Evolutionary conservation across 371 early-diverging fungal species (phyloP), one percentile per base, ranked within the genome.

Genomic region (Gilbertella persicaria): DNA sequence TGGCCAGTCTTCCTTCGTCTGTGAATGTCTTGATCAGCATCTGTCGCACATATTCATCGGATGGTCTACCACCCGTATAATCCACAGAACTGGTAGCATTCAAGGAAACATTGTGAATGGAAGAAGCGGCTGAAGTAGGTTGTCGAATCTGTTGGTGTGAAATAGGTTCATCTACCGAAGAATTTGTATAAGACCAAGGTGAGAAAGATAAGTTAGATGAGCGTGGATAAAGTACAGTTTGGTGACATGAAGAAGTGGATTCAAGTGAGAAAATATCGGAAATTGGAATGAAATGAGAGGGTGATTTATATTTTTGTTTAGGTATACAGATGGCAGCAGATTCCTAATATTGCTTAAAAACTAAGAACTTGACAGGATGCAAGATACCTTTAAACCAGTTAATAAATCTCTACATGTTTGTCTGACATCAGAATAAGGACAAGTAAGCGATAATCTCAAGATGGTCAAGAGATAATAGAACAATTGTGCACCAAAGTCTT

Each of bases 361-460:
- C 16, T 6, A 37, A 14, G 9, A 28, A 28, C 7, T 4, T 14
- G 10, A 38, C 3, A 14, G 4, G 1, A 23, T 42, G 12, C 17
- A 29, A 28, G 52, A 58, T 69, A 78, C 82, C 67, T 70, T 67
- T 13, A 76, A 53, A 17, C 69, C 66, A 29, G 45, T 67, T 51
- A 85, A 53, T 28, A 82, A 64, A 10, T 64, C 67, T 45, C 61
- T 63, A 28, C 80, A 80, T 39, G 75, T 65, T 33, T 72, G 69
- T 48, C 84, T 66, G 24, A 85, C 84, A 55, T 85, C 85, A 36
- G 64, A 60, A 57, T 77, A 84, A 0, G 85, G 85, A 45, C 85
- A 85, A 21, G 74, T 80, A 16, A 69, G 26, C 6, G 84, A 67
- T 14, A 85, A 56, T 24, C 85, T 67, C 16, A 85, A 55, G 29